A percentile compares a stretch with the other conserved stretches of the same genome.
Conservation (phyloP, 75 land plant genomes). For the Sequoiadendron giganteum region DNA sequence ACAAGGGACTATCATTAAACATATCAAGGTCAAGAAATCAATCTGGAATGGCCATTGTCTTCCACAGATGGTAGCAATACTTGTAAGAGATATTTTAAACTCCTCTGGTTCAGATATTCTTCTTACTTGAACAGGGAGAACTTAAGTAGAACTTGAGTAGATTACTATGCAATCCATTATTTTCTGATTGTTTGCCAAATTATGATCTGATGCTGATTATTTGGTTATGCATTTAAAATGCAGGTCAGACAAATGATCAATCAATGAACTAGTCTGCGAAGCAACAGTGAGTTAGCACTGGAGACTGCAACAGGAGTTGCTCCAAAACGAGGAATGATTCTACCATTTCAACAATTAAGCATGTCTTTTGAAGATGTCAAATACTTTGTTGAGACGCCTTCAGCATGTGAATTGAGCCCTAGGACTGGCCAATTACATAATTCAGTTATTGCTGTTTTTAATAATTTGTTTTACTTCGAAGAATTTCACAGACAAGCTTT, state of each 20-base stretch:
- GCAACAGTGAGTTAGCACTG: conserved; percentile 4
- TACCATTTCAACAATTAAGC: conserved; percentile 73
- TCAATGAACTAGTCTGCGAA: neutral
- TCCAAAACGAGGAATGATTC: conserved; percentile 77
- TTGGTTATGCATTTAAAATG: conserved; percentile 9
- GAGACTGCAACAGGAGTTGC: conserved; percentile 39
- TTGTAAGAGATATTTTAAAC: conserved; percentile 19
- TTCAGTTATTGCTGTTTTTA: neutral
- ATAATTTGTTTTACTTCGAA: neutral
- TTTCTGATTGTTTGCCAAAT: neutral
- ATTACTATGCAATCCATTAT: too few species aligned
- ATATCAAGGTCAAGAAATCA: neutral
- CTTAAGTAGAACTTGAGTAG: neutral
- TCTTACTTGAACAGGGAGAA: neutral
- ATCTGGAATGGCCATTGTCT: conserved; percentile 27
- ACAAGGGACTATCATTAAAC: neutral
- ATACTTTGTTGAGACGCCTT: conserved; percentile 82
- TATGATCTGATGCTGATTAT: neutral
- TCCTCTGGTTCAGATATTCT: neutral
- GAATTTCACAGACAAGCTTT: neutral
- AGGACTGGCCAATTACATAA: neutral
- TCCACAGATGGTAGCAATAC: conserved; percentile 40
- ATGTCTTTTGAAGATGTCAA: conserved; percentile 82
- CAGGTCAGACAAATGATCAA: conserved; percentile 34
- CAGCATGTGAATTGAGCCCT: conserved; percentile 24